Evolutionary conservation across 352 stramenopile species (phyloP).

Genomic region (Blastocystis sp.): DNA sequence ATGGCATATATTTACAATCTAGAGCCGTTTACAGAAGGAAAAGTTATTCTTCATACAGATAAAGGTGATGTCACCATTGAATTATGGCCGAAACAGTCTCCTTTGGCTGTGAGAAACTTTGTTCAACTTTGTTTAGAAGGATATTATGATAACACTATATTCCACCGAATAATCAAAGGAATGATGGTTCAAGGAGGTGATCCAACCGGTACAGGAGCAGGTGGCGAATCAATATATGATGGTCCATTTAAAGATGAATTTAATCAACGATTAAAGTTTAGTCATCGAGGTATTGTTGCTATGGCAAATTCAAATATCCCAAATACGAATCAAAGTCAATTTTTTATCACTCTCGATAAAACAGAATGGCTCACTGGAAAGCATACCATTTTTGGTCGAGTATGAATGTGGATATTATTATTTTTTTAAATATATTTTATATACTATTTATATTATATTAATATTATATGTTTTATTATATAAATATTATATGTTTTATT

Average conservation of each 20-base stretch:
- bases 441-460: no score
- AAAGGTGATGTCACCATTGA: conserved; percentile 87
- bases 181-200: conserved; percentile 85
- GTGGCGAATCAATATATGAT: conserved; percentile 36
- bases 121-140: conserved; percentile 67
- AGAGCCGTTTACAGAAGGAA: conserved; percentile 75
- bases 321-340: conserved; percentile 72
- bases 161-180: conserved; percentile 74
- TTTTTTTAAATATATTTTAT: no score
- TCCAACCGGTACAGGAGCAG: conserved; percentile 56
- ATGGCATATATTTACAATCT: conserved; percentile 91
- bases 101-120: conserved; percentile 72
- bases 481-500: no score
- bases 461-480: no score
- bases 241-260: conserved; percentile 68
- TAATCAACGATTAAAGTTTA: conserved; percentile 75
- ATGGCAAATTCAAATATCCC: conserved; percentile 69
- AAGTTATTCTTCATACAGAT: conserved; percentile 81
- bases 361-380: conserved; percentile 77
- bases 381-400: conserved; percentile 76
- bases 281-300: conserved; percentile 74
- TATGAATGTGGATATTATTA: no score
- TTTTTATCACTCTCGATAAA: conserved; percentile 82
- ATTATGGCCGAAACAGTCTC: conserved; percentile 82
- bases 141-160: conserved; percentile 81